These are phyloP conservation scores for Dryas alaskensis DNA, from an alignment of 306 rosid genomes.

Conservation along the genomic window DNA sequence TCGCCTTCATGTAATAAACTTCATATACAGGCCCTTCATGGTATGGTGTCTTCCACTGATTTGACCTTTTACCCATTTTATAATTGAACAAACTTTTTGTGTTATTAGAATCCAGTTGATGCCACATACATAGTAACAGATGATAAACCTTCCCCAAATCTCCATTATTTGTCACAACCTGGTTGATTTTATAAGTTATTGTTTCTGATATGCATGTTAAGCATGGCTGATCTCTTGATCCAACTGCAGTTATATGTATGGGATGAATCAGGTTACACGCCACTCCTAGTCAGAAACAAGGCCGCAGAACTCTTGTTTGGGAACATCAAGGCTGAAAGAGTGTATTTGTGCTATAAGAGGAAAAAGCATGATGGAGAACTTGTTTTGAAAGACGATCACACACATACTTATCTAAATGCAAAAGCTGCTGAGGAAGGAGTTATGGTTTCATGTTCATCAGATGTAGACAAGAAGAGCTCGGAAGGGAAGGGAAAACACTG, in stretches of 20 bases:
- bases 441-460: conserved; percentile 27
- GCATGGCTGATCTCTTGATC: conserved; percentile 17
- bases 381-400: conserved; percentile 16
- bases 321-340: conserved; percentile 68
- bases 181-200: not conserved
- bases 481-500: conserved; percentile 26
- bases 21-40: conserved; percentile 81
- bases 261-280: conserved; percentile 69
- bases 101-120: not conserved
- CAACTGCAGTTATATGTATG: conserved; percentile 63
- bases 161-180: not conserved
- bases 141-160: too few species aligned
- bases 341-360: conserved; percentile 42
- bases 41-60: conserved; percentile 35
- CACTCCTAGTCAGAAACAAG: conserved; percentile 62
- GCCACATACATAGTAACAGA: not conserved
- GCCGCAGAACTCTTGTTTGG: conserved; percentile 83
- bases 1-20: conserved; percentile 53
- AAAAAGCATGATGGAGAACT: conserved; percentile 22
- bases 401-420: conserved; percentile 9
- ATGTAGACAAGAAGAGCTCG: conserved; percentile 20
- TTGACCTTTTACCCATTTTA: not conserved
- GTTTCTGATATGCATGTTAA: not conserved
- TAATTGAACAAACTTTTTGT: not conserved
- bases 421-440: conserved; percentile 27